phyloP scores from a whole-genome alignment of 208 protist species.

The Acanthamoeba lenticulata region DNA sequence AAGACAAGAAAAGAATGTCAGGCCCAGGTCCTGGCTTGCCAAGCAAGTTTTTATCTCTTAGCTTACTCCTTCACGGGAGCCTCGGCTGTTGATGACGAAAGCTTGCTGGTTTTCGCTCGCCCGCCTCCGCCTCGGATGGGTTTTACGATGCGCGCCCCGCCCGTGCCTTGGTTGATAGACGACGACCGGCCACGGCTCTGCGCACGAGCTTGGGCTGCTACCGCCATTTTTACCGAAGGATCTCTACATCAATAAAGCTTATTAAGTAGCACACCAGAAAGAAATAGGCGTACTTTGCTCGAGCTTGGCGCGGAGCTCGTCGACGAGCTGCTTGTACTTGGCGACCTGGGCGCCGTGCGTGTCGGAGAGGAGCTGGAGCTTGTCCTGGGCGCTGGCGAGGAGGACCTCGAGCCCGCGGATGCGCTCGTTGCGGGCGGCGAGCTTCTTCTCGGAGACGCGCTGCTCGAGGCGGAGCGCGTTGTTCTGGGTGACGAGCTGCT shows the following conservation, averaged over 20 bases:
- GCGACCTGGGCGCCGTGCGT: background rate
- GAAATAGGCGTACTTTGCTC: background rate
- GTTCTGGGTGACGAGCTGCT: slow-evolving; percentile 62
- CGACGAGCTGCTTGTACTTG: slow-evolving; percentile 59
- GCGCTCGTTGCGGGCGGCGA: slow-evolving; percentile 48
- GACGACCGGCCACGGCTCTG: background rate
- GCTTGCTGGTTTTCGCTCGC: too few species aligned
- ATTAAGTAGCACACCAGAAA: background rate
- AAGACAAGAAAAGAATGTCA: too few species aligned
- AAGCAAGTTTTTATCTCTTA: too few species aligned
- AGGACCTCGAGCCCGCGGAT: slow-evolving; percentile 55
- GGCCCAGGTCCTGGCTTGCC: too few species aligned
- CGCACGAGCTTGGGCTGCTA: background rate
- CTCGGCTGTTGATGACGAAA: too few species aligned
- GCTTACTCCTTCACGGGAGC: too few species aligned
- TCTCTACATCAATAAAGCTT: background rate
- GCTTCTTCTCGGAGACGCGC: slow-evolving; percentile 60
- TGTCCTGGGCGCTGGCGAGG: slow-evolving; percentile 18
- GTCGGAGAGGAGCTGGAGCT: slow-evolving; percentile 57
- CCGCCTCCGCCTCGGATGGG: slow-evolving; percentile 51
- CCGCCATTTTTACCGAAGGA: background rate
- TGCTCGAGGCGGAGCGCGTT: slow-evolving; percentile 40
- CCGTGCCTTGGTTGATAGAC: background rate
- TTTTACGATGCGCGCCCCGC: slow-evolving; percentile 39
- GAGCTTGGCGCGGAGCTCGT: slow-evolving; percentile 43